Evolutionary conservation across 75 land plant species (phyloP).

Genomic region (Ceratopteris richardii): DNA sequence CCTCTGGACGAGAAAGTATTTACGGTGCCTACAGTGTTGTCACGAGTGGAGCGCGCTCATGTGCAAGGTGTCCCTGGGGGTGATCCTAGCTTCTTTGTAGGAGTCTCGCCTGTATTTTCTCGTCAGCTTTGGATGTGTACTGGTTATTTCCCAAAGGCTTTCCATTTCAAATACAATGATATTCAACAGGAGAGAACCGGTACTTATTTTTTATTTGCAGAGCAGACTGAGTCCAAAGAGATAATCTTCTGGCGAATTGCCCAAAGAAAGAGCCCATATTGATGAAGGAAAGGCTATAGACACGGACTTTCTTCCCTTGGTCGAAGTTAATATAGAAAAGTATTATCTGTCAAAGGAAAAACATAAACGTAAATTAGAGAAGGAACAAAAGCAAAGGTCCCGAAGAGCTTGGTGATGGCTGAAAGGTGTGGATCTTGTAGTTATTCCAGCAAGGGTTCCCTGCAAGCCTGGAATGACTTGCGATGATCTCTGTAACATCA

Average conservation of each 20-base stretch:
- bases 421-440: too few species aligned
- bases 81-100: slow-evolving; percentile 57
- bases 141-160: slow-evolving; percentile 87
- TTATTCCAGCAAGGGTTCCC: too few species aligned
- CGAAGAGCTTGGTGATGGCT: too few species aligned
- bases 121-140: slow-evolving; percentile 75
- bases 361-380: slow-evolving; percentile 14
- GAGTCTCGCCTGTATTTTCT: slow-evolving; percentile 48
- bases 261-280: not conserved
- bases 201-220: not conserved
- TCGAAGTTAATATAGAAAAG: not conserved
- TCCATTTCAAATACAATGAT: slow-evolving; percentile 64
- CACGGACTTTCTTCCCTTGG: too few species aligned
- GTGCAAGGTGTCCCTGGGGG: slow-evolving; percentile 91
- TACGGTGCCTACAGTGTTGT: slow-evolving; percentile 31
- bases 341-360: slow-evolving; percentile 9
- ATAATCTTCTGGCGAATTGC: not conserved
- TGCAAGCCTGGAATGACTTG: too few species aligned
- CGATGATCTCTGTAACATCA: too few species aligned
- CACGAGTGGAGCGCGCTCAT: slow-evolving; percentile 71
- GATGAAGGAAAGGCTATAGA: not conserved
- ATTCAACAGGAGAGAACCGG: slow-evolving; percentile 23
- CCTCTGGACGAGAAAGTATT: slow-evolving; percentile 11
- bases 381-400: slow-evolving; percentile 19
- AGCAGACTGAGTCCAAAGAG: not conserved